A percentile compares a stretch with the other conserved stretches of the same genome.
These are phyloP conservation scores for Phytophthora lateralis DNA, from an alignment of 352 stramenopile genomes.

Conservation along the genomic window DNA sequence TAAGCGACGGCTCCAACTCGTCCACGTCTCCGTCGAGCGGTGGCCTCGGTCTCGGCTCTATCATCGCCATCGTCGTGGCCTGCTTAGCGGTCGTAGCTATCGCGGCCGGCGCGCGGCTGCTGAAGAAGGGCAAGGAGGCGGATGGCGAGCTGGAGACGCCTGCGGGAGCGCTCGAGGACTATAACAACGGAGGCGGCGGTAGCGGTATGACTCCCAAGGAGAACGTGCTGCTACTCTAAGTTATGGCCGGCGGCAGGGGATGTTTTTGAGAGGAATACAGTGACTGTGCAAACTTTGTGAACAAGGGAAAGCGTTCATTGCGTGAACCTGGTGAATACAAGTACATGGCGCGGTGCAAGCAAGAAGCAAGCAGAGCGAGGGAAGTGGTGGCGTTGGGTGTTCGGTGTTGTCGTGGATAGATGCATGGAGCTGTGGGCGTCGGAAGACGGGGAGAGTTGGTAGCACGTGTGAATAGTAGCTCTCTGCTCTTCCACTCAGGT, in stretches of 20 bases:
- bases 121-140: conserved; percentile 70
- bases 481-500: conserved; percentile 20
- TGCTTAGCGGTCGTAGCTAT: conserved; percentile 77
- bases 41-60: conserved; percentile 41
- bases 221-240: conserved; percentile 83
- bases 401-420: conserved; percentile 33
- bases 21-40: not conserved
- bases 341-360: conserved; percentile 18
- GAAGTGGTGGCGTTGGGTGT: conserved; percentile 29
- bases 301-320: conserved; percentile 28
- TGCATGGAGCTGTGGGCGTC: conserved; percentile 12
- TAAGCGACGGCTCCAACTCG: conserved; percentile 29
- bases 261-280: conserved; percentile 30
- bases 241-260: conserved; percentile 43
- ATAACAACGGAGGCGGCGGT: conserved; percentile 51
- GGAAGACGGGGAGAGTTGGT: conserved; percentile 10
- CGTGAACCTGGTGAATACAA: conserved; percentile 24
- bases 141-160: conserved; percentile 45
- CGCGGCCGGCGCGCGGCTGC: conserved; percentile 65
- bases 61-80: conserved; percentile 70
- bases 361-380: conserved; percentile 16
- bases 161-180: conserved; percentile 48
- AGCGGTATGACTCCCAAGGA: conserved; percentile 83
- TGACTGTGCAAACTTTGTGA: conserved; percentile 45
- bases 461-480: conserved; percentile 40